Evolutionary conservation across 2,329 filamentous ascomycete species (phyloP), one percentile per base, ranked within the genome.

Genomic region (Colletotrichum sp.): DNA sequence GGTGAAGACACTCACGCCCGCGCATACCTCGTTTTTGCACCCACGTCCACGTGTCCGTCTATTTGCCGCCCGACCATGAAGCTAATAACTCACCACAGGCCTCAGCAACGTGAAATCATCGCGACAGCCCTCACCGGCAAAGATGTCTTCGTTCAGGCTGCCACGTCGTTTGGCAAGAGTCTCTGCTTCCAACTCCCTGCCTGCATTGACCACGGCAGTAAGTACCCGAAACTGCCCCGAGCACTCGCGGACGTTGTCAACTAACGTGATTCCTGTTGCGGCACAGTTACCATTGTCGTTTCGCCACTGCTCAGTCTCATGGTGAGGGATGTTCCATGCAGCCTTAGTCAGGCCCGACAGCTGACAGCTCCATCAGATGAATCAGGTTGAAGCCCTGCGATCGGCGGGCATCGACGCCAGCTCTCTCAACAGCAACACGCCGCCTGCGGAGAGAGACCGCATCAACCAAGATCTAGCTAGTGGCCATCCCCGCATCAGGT

Each of bases 131-230:
- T 98, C 11, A 92, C 94, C 72, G 94, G 95, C 19, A 90, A 96
- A 78, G 96, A 99, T 93, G 94, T 99, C 59, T 98, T 98, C 82
- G 90, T 99, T 1, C 96, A 98, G 85, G 96, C 96, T 63, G 95
- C 95, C 71, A 96, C 95, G 5, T 95, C 94, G 12, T 98, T 98
- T 83, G 96, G 96, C 57, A 98, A 98, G 85, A 98, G 95, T 81
- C 85, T 98, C 69, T 98, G 96, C 86, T 98, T 96, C 82, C 96
- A 98, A 83, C 89, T 98, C 2, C 96, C 96, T 11, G 96, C 96
- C 29, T 93, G 98, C 36, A 93, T 98, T 72, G 94, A 96, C 81
- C 92, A 93, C 83, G 96, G 96, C 78, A 95, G 95, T 96, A 87
- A 81, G 93, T 90, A 62, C 52, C 63, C 34, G 64, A 57, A 70